Base-by-base conservation (phyloP, 495 filamentous ascomycete species). In the Chaetomium tenue region DNA sequence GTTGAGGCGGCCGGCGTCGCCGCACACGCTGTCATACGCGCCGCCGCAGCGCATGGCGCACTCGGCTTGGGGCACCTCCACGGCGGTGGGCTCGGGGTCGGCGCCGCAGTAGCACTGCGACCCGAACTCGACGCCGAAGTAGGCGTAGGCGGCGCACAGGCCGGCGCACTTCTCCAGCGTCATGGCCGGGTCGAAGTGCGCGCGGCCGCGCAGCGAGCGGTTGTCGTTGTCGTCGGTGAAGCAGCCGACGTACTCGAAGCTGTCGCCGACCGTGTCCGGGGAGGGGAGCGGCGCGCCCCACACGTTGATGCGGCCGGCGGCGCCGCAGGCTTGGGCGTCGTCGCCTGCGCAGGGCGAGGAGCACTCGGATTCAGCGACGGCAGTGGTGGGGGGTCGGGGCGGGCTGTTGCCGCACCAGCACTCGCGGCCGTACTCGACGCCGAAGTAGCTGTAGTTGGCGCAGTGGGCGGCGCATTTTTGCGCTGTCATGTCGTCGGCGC, bases 101-200 rank as follows among this genome's bases (percentile, higher is more conserved):
- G 59, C 46, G 26, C 69, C 69, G 57, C 69, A 71, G 56, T 44
- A 71, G 66, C 69, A 71, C 37, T 71, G 62, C 2, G 52, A 42
- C n/a, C 56, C 61, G 46, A 58, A 66, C 57, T 65, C 57, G 28
- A 66, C 60, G 23, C 69, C 69, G 40, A 68, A 71, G 60, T 64
- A 68, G 57, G 33, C 33, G 40, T 66, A 71, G 52, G 15, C 44
- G 42, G 46, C 22, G 59, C 66, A 71, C 40, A 60, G 61, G 1
- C 47, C 44, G 26, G 71, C 74, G 66, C 76, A 80, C 28, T 61
- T 63, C 64, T 77, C 73, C 22, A 77, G 48, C 2, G 75, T 77
- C 68, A 77, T 74, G 11, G 50, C 1, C 18, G 44, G 13, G 20
- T 65, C 66, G 59, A 46, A 58, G 18, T 28, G 39, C 53, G 47